Conservation (phyloP, 441 rosid genomes). For the Brassica balearica region DNA sequence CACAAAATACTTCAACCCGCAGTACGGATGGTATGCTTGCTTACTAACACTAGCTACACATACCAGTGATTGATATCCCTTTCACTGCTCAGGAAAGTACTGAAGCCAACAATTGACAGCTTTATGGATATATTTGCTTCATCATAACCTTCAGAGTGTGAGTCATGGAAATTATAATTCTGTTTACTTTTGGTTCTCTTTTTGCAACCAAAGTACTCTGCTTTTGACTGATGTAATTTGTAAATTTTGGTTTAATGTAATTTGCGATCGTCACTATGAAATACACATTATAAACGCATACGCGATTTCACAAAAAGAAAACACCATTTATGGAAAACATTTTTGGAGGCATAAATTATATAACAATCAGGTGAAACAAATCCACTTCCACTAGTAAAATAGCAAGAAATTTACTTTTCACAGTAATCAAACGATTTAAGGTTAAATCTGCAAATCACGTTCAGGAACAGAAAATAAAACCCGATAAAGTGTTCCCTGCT, state of each 20-base stretch:
- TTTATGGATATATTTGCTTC: no score
- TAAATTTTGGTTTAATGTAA: neutral
- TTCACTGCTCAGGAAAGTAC: no score
- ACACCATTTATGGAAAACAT: neutral
- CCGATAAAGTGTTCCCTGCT: constrained; percentile 28
- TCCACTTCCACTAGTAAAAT: constrained; percentile 5
- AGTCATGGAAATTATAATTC: neutral
- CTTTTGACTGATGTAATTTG: neutral
- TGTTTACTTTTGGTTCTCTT: neutral
- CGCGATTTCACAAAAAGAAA: neutral
- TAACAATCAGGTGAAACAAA: constrained; percentile 16
- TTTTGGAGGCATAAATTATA: neutral
- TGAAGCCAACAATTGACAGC: no score
- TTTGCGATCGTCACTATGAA: neutral
- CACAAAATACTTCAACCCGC: no score
- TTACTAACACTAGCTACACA: no score
- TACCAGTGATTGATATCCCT: no score
- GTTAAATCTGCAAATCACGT: constrained; percentile 34
- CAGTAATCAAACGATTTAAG: constrained; percentile 36
- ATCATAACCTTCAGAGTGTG: no score
- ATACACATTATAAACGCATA: neutral
- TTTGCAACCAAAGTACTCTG: neutral
- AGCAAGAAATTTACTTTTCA: constrained; percentile 22
- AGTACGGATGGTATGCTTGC: no score
- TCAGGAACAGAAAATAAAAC: constrained; percentile 34